These are phyloP conservation scores for Acephala macrosclerotiorum DNA, from an alignment of 2,329 filamentous ascomycete genomes.

Conservation along the genomic window DNA sequence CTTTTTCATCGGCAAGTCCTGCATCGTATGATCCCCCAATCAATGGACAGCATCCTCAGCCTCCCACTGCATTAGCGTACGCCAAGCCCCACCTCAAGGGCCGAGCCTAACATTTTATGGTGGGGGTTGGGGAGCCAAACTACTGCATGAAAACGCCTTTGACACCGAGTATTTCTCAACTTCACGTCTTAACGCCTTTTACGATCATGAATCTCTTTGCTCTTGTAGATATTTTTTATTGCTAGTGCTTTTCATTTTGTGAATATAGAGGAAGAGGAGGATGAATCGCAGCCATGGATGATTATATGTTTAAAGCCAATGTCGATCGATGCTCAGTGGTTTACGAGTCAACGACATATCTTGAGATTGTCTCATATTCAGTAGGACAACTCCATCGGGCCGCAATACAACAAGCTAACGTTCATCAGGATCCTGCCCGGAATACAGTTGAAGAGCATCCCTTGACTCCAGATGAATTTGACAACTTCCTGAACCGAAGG, in stretches of 20 bases:
- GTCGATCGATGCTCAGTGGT: conserved; percentile 40
- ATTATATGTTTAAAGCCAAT: conserved; percentile 45
- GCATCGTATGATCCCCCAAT: conserved; percentile 4
- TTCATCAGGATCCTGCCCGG: conserved; percentile 38
- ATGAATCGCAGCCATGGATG: conserved; percentile 40
- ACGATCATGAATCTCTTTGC: neutral
- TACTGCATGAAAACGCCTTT: neutral
- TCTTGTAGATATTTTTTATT: neutral
- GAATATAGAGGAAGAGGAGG: neutral
- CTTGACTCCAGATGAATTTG: conserved; percentile 43
- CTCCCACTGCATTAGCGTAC: neutral
- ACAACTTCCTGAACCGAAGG: conserved; percentile 43
- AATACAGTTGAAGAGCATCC: conserved; percentile 43
- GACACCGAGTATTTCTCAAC: conserved; percentile 7
- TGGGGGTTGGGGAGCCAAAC: neutral
- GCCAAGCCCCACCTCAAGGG: neutral
- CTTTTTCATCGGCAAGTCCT: conserved; percentile 1
- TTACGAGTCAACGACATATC: conserved; percentile 39
- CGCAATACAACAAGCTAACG: conserved; percentile 10
- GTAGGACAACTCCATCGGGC: conserved; percentile 29
- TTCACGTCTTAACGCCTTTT: neutral
- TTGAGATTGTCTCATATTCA: conserved; percentile 45
- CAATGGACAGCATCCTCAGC: neutral
- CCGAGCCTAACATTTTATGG: conserved; percentile 1
- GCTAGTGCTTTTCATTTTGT: neutral